A percentile compares a stretch with the other conserved stretches of the same genome.
Evolutionary conservation across 352 stramenopile genomes (phyloP).

Genomic region (Sclerospora graminicola): DNA sequence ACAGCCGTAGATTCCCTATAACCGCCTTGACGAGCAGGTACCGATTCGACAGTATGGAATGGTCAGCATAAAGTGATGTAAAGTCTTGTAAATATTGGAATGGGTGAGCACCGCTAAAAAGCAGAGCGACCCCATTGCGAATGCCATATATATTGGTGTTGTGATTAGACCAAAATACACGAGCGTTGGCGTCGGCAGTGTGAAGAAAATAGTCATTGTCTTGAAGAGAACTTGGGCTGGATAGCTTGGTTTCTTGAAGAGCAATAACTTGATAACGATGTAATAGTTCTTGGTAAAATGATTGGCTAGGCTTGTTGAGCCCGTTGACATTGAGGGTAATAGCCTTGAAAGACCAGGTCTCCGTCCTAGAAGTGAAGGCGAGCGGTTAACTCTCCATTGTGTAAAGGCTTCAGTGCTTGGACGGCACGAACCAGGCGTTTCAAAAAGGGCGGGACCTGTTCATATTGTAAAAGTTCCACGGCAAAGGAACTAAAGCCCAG

Average conservation of each 20-base stretch:
- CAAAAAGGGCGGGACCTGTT: neutral
- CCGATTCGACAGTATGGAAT: neutral
- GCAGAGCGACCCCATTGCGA: neutral
- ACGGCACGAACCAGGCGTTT: neutral
- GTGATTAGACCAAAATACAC: neutral
- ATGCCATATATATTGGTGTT: neutral
- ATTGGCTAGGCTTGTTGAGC: neutral
- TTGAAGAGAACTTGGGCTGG: neutral
- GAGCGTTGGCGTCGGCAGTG: neutral
- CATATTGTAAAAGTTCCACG: neutral
- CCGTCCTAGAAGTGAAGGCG: neutral
- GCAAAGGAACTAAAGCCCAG: neutral
- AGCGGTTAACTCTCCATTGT: neutral
- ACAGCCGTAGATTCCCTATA: neutral
- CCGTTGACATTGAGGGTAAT: slow-evolving; percentile 1
- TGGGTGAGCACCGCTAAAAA: neutral
- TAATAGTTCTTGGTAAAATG: neutral
- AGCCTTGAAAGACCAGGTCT: neutral
- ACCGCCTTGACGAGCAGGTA: neutral
- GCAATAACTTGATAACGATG: neutral
- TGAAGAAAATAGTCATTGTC: neutral
- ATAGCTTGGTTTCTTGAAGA: neutral
- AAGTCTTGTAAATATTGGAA: neutral
- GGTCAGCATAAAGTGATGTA: neutral
- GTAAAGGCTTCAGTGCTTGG: neutral